A percentile compares a stretch with the other conserved stretches of the same genome.
Evolutionary conservation across 192 early-diverging fungal genomes (phyloP).

Genomic region (Phycomyces nitens): DNA sequence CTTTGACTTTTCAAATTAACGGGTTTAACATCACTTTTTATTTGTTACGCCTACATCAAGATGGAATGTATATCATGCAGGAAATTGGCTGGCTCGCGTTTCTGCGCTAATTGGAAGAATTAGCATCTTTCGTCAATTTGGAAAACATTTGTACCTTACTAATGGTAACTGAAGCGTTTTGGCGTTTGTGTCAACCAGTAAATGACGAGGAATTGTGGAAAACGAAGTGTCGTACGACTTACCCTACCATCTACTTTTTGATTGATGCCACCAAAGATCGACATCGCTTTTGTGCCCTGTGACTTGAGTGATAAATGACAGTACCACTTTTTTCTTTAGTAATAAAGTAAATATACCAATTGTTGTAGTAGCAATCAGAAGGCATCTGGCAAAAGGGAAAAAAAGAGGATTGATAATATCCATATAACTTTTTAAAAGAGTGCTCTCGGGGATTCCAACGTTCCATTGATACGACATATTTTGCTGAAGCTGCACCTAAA

Average conservation of each 20-base stretch:
- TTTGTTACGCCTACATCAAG: not conserved
- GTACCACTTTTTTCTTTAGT: constrained; percentile 4
- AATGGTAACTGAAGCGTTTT: constrained; percentile 10
- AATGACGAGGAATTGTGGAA: constrained; percentile 4
- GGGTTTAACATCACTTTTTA: not conserved
- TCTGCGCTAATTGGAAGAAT: constrained; percentile 1
- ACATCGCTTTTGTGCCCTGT: constrained; percentile 6
- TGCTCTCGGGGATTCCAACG: not conserved
- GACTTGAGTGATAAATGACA: constrained; percentile 1
- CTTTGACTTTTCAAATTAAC: constrained; percentile 1
- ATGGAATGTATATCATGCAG: constrained; percentile 1
- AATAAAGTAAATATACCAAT: constrained; percentile 9
- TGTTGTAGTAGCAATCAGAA: constrained; percentile 6
- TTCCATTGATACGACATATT: constrained; percentile 3
- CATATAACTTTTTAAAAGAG: not conserved
- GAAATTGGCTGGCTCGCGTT: not conserved
- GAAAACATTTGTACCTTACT: constrained; percentile 18
- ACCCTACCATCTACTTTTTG: constrained; percentile 7
- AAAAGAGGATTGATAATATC: not conserved
- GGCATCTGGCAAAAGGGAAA: constrained; percentile 2
- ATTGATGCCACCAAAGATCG: constrained; percentile 3
- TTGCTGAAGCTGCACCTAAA: constrained; percentile 9
- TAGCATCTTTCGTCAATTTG: constrained; percentile 10
- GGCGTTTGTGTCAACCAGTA: constrained; percentile 5
- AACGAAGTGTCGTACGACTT: not conserved